These are phyloP conservation scores for Cyclotella cryptica DNA, from an alignment of 108 stramenopile species.

Conservation along the genomic window DNA sequence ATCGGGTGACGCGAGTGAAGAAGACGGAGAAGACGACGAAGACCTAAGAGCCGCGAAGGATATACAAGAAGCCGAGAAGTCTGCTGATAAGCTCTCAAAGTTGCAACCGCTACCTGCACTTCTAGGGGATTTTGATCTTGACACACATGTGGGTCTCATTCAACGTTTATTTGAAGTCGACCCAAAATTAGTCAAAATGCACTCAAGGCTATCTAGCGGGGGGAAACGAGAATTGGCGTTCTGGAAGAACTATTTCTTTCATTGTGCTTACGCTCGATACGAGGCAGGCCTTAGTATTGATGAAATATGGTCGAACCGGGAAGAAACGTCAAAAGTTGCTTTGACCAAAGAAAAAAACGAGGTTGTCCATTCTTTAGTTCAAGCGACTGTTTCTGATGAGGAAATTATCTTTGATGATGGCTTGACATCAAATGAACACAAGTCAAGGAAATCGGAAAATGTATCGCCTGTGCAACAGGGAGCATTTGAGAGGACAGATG, in stretches of 20 bases:
- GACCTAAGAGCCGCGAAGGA: slow-evolving; percentile 45
- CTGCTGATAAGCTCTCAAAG: slow-evolving; percentile 68
- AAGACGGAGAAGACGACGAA: slow-evolving; percentile 51
- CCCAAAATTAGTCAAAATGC: slow-evolving; percentile 65
- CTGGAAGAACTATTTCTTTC: slow-evolving; percentile 88
- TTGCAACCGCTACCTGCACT: slow-evolving; percentile 79
- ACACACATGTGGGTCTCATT: slow-evolving; percentile 88
- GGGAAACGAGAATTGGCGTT: slow-evolving; percentile 74
- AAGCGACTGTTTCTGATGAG: slow-evolving; percentile 21
- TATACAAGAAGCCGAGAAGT: slow-evolving; percentile 52
- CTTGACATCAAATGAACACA: slow-evolving; percentile 13
- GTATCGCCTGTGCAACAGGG: background rate
- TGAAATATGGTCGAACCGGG: slow-evolving; percentile 86
- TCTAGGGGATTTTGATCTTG: slow-evolving; percentile 78
- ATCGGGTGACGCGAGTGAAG: slow-evolving; percentile 33
- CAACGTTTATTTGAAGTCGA: slow-evolving; percentile 75
- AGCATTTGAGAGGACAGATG: background rate
- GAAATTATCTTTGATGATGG: slow-evolving; percentile 34
- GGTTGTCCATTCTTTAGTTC: slow-evolving; percentile 16
- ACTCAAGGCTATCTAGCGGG: slow-evolving; percentile 67
- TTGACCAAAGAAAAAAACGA: slow-evolving; percentile 27
- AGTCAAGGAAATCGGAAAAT: background rate
- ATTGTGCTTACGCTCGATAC: slow-evolving; percentile 87
- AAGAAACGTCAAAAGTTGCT: slow-evolving; percentile 10
- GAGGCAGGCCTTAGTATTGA: slow-evolving; percentile 88